Evolutionary conservation across 805 yeast species (phyloP), one percentile per base, ranked within the genome.

Genomic region (Candida ficus): DNA sequence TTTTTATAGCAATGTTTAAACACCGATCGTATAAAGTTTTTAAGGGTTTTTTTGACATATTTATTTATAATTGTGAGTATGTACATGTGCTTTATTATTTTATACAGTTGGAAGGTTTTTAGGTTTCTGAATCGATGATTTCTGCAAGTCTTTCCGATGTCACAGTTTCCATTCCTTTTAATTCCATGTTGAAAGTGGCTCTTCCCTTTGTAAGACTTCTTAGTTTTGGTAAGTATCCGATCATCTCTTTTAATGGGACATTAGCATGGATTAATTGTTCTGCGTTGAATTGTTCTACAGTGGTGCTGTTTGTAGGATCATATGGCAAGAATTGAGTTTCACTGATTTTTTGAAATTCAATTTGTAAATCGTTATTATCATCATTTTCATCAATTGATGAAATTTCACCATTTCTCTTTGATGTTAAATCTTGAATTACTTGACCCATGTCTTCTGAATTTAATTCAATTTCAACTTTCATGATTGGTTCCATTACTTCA

Each of bases 131-230:
- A 13, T 54, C 60, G 30, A 64, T 40, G 29, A 71, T 64, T 36
- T 60, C 58, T 9, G 56, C 54, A 13, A 71, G 55, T 42, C 83
- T 63, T 22, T 81, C 84, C 9, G 64, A 61, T 3, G 78, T 64
- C 1, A 83, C 83, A 38, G 79, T 65, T 48, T 79, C 77, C 83
- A 88, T 88, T 3, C 88, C 85, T 29, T 68, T 60, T 48, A 81
- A 84, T 12, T 75, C 71, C 95, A 91, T 86, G 44, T 78, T 78
- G 60, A 85, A 89, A 2, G 79, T 74, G 3, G 90, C 95, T 32
- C 95, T 71, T 2, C 99, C 99, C 55, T 88, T 89, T 0, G 97
- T 90, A 50, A 89, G 65, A 28, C 93, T 81, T 52, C 98, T 66
- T 34, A 93, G 65, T 45, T 75, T 76, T 10, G 80, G 77, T 43